Evolutionary conservation across 2,329 filamentous ascomycete species (phyloP).

Genomic region (Colletotrichum sansevieriae): DNA sequence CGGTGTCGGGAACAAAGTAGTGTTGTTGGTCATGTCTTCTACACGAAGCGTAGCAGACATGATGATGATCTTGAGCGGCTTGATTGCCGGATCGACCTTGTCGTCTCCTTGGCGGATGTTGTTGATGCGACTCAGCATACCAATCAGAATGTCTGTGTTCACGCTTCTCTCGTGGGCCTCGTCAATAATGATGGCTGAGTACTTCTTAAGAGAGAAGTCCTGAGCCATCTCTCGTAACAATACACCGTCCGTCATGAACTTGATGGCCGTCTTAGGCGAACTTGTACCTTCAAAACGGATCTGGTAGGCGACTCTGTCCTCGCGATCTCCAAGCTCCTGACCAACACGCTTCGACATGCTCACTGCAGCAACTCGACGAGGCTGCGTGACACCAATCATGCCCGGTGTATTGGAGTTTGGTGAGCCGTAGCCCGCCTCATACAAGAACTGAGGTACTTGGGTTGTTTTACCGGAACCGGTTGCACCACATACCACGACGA

Average conservation of each 20-base stretch:
- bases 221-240: conserved; percentile 90
- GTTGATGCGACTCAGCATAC: conserved; percentile 94
- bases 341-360: conserved; percentile 96
- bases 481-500: conserved; percentile 92
- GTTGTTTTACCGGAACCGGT: conserved; percentile 99
- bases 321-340: conserved; percentile 84
- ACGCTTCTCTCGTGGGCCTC: conserved; percentile 97
- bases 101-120: conserved; percentile 83
- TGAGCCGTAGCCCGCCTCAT: conserved; percentile 91
- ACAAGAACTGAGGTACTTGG: conserved; percentile 95
- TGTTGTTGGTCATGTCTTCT: conserved; percentile 89
- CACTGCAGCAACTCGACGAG: conserved; percentile 92
- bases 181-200: conserved; percentile 94
- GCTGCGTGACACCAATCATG: conserved; percentile 95
- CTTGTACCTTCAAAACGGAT: conserved; percentile 94
- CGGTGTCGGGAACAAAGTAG: conserved; percentile 79
- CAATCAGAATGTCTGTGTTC: conserved; percentile 98
- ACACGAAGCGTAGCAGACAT: conserved; percentile 97
- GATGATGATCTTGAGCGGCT: conserved; percentile 91
- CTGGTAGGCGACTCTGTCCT: conserved; percentile 87
- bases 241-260: conserved; percentile 99
- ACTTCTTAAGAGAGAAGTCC: conserved; percentile 89
- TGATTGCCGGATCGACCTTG: conserved; percentile 76
- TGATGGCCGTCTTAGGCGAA: conserved; percentile 85
- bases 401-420: conserved; percentile 84